phyloP scores from a whole-genome alignment of 805 yeast species.

The Ogataea methanolica region DNA sequence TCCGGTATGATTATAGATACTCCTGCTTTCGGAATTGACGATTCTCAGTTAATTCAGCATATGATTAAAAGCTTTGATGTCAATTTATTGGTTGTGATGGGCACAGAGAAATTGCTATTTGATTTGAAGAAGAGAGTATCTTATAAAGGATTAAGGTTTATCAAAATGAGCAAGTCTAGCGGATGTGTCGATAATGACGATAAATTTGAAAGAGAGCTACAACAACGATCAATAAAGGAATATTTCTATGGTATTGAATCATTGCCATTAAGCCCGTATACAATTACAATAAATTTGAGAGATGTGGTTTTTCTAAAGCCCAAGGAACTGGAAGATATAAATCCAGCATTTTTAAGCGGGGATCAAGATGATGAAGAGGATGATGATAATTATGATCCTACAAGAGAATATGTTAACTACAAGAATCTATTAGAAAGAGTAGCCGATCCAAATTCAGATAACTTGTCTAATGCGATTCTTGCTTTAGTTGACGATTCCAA shows the following conservation, averaged over 20 bases:
- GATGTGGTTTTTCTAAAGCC: conserved; percentile 65
- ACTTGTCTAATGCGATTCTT: conserved; percentile 70
- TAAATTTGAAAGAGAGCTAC: conserved; percentile 60
- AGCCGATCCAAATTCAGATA: conserved; percentile 43
- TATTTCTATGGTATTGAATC: conserved; percentile 80
- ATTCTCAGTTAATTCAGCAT: conserved; percentile 46
- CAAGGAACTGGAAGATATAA: conserved; percentile 20
- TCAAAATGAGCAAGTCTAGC: conserved; percentile 66
- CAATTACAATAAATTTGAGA: conserved; percentile 64
- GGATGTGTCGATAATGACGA: conserved; percentile 78
- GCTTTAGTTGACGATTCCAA: conserved; percentile 25
- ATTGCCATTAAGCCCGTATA: conserved; percentile 76
- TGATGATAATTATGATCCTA: conserved; percentile 4
- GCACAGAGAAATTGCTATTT: conserved; percentile 63
- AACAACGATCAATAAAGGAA: conserved; percentile 74
- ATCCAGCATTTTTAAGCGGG: conserved; percentile 24
- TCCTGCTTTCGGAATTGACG: conserved; percentile 54
- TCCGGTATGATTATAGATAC: conserved; percentile 74
- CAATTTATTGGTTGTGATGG: conserved; percentile 62
- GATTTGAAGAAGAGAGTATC: conserved; percentile 54
- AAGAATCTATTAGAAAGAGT: conserved; percentile 21
- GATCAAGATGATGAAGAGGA: conserved; percentile 23
- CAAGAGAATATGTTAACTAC: conserved; percentile 8
- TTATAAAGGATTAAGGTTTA: conserved; percentile 34
- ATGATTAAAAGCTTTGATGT: conserved; percentile 57